Conservation (phyloP, 331 rosid species). For the Quercus tomentella region DNA sequence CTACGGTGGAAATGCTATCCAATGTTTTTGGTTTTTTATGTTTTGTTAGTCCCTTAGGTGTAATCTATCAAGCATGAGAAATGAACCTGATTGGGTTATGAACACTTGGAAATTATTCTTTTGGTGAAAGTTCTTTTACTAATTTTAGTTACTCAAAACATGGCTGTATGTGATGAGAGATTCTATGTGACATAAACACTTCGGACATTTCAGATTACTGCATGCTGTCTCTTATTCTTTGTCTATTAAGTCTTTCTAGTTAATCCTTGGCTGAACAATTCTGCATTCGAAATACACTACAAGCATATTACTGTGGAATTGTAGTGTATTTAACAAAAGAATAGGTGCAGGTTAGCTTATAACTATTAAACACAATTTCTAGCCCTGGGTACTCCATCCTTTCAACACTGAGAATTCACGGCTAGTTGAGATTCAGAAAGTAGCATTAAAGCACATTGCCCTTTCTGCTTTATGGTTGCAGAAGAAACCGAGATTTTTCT, state of each 20-base stretch:
- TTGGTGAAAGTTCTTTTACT: slow-evolving; percentile 15
- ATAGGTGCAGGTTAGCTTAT: not conserved
- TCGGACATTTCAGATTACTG: not conserved
- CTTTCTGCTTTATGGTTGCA: not conserved
- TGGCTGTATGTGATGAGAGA: not conserved
- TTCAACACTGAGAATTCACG: not conserved
- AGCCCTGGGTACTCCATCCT: not conserved
- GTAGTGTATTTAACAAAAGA: not conserved
- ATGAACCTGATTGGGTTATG: slow-evolving; percentile 37
- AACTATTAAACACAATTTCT: not conserved
- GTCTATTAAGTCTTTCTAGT: slow-evolving; percentile 13
- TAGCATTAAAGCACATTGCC: not conserved
- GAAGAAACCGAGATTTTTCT: not conserved
- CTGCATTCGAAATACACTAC: not conserved
- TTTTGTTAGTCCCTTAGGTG: slow-evolving; percentile 20
- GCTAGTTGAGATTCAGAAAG: not conserved
- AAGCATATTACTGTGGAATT: not conserved
- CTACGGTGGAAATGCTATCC: slow-evolving; percentile 23
- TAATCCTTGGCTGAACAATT: not conserved
- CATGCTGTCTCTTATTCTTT: slow-evolving; percentile 5
- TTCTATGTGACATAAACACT: not conserved
- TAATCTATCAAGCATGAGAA: slow-evolving; percentile 32
- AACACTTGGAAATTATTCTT: slow-evolving; percentile 38
- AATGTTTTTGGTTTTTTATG: slow-evolving; percentile 21
- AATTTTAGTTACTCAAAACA: slow-evolving; percentile 16